phyloP scores from a whole-genome alignment of 2,329 filamentous ascomycete genomes.

The Phoma sp. region DNA sequence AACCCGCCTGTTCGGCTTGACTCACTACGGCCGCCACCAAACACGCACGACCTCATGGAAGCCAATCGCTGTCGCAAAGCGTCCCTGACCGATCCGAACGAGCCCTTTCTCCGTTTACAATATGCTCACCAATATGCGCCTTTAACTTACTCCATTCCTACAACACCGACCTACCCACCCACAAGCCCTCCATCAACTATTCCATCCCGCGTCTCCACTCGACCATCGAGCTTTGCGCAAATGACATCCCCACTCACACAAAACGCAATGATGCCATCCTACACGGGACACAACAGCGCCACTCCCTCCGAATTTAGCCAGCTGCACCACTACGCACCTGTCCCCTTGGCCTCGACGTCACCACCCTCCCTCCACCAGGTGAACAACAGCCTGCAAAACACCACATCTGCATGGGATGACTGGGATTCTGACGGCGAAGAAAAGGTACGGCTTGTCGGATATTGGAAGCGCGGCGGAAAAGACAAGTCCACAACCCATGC shows the following conservation, averaged over 20 bases:
- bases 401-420: conserved; percentile 47
- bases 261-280: conserved; percentile 18
- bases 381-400: conserved; percentile 38
- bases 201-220: conserved; percentile 35
- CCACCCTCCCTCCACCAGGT: conserved; percentile 25
- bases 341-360: conserved; percentile 23
- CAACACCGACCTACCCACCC: conserved; percentile 28
- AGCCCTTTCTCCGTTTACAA: conserved; percentile 39
- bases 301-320: conserved; percentile 40
- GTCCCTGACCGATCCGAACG: conserved; percentile 42
- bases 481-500: conserved; percentile 1
- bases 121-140: conserved; percentile 29
- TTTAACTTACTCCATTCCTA: conserved; percentile 21
- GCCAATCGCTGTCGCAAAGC: conserved; percentile 29
- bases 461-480: conserved; percentile 26
- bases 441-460: conserved; percentile 38
- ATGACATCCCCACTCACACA: conserved; percentile 16
- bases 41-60: conserved; percentile 18
- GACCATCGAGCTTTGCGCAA: conserved; percentile 20
- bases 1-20: conserved; percentile 43
- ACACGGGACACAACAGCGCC: conserved; percentile 35
- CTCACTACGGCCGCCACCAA: conserved; percentile 35
- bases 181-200: conserved; percentile 35
- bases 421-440: conserved; percentile 46
- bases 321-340: conserved; percentile 29